Conservation (phyloP, 78 protist species). For the Pelomyxa schiedti region DNA sequence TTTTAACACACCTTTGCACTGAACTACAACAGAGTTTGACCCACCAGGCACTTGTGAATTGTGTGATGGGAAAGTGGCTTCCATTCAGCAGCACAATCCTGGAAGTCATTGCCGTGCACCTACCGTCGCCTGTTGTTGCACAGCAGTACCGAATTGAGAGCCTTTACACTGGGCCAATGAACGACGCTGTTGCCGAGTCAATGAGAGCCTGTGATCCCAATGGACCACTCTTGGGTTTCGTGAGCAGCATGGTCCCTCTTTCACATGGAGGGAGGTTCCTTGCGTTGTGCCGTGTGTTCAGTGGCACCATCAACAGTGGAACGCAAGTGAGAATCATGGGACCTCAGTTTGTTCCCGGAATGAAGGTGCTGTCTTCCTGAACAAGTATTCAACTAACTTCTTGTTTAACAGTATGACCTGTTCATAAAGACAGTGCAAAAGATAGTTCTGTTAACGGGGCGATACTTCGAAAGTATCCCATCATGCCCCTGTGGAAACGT, state of each 20-base stretch:
- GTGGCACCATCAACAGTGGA: constrained; percentile 40
- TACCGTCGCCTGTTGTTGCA: no score
- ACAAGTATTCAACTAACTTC: background rate
- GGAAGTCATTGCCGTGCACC: no score
- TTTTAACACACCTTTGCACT: no score
- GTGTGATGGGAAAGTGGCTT: no score
- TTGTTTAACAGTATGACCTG: background rate
- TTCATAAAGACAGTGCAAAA: background rate
- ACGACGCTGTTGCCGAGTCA: constrained; percentile 19
- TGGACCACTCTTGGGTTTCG: constrained; percentile 55
- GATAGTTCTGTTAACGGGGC: constrained; percentile 22
- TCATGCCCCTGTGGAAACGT: constrained; percentile 41
- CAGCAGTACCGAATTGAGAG: no score
- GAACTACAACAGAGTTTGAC: no score
- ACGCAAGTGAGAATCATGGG: background rate
- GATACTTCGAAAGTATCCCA: constrained; percentile 1
- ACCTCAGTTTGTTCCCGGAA: constrained; percentile 10
- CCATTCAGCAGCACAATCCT: no score
- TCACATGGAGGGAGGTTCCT: background rate
- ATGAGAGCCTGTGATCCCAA: constrained; percentile 39
- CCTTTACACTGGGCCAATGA: constrained; percentile 45
- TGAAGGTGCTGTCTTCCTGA: no score
- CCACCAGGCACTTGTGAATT: no score
- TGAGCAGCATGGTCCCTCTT: constrained; percentile 34
- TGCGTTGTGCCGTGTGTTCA: constrained; percentile 55